Base-by-base conservation (phyloP, 805 yeast genomes). In the Metschnikowia noctiluminum region DNA sequence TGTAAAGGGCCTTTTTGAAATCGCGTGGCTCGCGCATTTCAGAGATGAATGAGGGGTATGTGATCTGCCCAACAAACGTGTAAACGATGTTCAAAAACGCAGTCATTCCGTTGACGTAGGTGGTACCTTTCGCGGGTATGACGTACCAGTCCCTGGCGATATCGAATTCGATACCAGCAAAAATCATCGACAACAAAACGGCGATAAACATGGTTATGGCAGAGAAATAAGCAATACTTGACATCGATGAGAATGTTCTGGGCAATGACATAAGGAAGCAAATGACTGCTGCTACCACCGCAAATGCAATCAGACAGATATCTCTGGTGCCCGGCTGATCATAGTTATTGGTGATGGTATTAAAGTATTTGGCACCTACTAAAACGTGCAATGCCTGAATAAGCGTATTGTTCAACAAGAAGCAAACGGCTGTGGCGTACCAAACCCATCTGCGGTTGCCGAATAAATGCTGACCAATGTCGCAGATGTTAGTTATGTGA, bases 1-100 rank as follows among this genome's bases (percentile, higher is more conserved):
- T 64, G 52, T 71, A 71, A 26, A 81, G 62, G 1, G 83, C 84
- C 64, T 80, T 81, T 51, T 71, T 76, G 68, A 81, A 81, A 44
- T 81, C 85, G 40, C 65, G 65, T 28, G 85, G 86, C 44, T 70
- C 66, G 53, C 69, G 71, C 86, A 81, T 81, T 56, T 81, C 82
- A 11, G 80, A 69, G 49, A 81, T 81, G 62, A 81, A 81, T 16
- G 84, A 79, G 1, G 85, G 85, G 53, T 80, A 81, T 6, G 82
- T 78, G 61, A 81, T 77, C 62, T 81, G 86, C 3, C 86, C 86
- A 21, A 80, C 85, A 64, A 81, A 80, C 1, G 85, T 80, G 62
- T 80, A 81, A 26, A 79, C 80, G 55, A 81, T 81, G 64, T 81
- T 81, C 56, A 81, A 68, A 52, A 76, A 69, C 0, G 85, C 85